Base-by-base conservation (phyloP, 345 rosid genomes). In the Citrus trifoliata region DNA sequence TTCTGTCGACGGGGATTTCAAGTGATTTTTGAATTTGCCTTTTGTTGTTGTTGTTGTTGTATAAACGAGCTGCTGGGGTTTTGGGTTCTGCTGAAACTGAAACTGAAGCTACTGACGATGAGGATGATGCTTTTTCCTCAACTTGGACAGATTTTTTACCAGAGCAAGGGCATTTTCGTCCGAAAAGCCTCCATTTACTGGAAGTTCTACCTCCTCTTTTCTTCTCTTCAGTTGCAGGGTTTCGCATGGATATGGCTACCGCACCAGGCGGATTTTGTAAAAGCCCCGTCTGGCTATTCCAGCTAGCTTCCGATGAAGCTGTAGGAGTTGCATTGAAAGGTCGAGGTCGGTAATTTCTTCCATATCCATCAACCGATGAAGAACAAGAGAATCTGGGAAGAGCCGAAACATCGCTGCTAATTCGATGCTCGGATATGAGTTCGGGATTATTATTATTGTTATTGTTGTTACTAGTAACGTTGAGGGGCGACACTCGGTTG, bases 251-350 rank as follows among this genome's bases (percentile, higher is more conserved):
- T 12, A 90, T 83, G 4, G 84, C 78, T 19, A 81, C 28, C 59
- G 88, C 88, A 7, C 93, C 94, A 0, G 93, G 92, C 24, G 95
- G 97, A 78, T 81, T 89, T 5, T 85, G 70, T 60, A 95, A 75
- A 67, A 91, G 78, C 25, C 97, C 98, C 24, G 89, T 88, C 87
- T 90, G 95, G 83, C 97, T 93, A 73, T 95, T 95, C 97, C 97
- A 95, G 70, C 98, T 95, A 16, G 92, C 98, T 82, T 95, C 98
- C 2, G 94, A 95, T 2, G 98, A 93, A 46, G 91, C 88, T 58
- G 89, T 91, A 8, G 94, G 93, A 12, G 90, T 88, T 3, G 90
- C 87, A 69, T 74, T 85, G 79, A 88, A 88, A 9, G 93, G 84
- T 1, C 86, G 88, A 21, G 88, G 73, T 59, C 89, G 65, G 63